A percentile compares a stretch with the other conserved stretches of the same genome.
phyloP scores from a whole-genome alignment of 2,329 filamentous ascomycete species.

The Karstenula rhodostoma region DNA sequence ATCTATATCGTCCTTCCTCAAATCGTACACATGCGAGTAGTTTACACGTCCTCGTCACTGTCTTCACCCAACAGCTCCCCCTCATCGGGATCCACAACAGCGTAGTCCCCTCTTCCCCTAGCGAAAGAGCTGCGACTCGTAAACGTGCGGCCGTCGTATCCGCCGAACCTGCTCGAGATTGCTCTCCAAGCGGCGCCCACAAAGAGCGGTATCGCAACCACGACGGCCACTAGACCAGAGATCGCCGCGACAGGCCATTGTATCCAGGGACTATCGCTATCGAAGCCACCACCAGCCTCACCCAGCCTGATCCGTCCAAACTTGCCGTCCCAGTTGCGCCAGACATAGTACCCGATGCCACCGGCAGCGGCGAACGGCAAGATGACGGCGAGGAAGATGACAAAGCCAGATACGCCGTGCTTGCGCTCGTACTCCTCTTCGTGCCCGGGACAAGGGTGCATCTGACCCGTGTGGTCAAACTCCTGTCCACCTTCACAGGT shows the following conservation, averaged over 20 bases:
- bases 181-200: constrained; percentile 76
- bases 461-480: constrained; percentile 70
- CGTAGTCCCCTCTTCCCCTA: constrained; percentile 85
- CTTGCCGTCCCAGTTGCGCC: constrained; percentile 83
- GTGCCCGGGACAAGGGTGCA: constrained; percentile 76
- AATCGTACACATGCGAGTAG: constrained; percentile 15
- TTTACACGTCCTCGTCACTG: constrained; percentile 82
- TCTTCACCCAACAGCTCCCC: constrained; percentile 93
- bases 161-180: constrained; percentile 59
- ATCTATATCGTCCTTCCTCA: constrained; percentile 7
- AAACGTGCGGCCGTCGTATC: constrained; percentile 71
- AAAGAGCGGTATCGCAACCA: constrained; percentile 70
- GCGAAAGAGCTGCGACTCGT: constrained; percentile 91
- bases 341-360: constrained; percentile 83
- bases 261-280: constrained; percentile 79
- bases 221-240: constrained; percentile 63
- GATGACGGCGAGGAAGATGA: constrained; percentile 84
- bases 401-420: constrained; percentile 72
- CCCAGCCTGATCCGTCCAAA: constrained; percentile 91
- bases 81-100: constrained; percentile 89
- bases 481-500: constrained; percentile 82
- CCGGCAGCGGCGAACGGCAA: constrained; percentile 76
- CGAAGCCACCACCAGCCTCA: constrained; percentile 60
- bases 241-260: constrained; percentile 71
- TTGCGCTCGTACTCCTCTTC: constrained; percentile 83